Evolutionary conservation across 1,284 basidiomycete genomes (phyloP), one percentile per base, ranked within the genome.

Genomic region (Mrakiaceae sp.): DNA sequence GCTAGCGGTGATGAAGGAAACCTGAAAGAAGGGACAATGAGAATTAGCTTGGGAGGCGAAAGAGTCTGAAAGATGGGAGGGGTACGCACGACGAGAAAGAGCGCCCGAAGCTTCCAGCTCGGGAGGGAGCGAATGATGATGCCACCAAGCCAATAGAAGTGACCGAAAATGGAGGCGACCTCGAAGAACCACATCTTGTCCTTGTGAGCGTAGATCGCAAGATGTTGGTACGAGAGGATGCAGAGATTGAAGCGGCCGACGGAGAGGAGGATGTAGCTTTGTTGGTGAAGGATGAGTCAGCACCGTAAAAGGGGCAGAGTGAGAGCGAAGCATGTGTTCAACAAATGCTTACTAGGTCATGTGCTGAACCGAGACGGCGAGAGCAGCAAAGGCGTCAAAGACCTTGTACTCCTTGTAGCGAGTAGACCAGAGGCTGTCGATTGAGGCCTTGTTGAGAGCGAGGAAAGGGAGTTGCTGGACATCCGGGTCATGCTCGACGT

Each of bases 401-500:
- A 46, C 40, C 52, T 54, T 60, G 52, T 55, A 49, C 42, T 60
- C 58, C 52, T 60, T 54, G 53, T 64, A 60, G 14, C 58, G 43
- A 5, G 63, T 64, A 7, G 63, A 64, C 58, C 52, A 64, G 53
- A 64, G 48, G 51, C 27, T 55, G 51, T 54, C 47, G 52, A 64
- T 44, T 9, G 58, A 60, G 11, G 27, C 51, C 14, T 60, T 42
- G 43, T 60, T 59, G 51, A 64, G 51, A 4, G 58, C 58, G 48
- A 64, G 58, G 58, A 64, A 64, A 3, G 63, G 58, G 3, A 64
- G 58, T 46, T 60, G 63, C 50, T 64, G 63, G 27, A 64, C 58
- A 46, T 64, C 63, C n/a, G 63, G 63, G 40, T 64, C 63, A 27
- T 64, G 63, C 39, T 60, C 63, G 39, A 54, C 47, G 42, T 60